Evolutionary conservation across 2,329 filamentous ascomycete genomes (phyloP).

Genomic region (Cercospora canescens): DNA sequence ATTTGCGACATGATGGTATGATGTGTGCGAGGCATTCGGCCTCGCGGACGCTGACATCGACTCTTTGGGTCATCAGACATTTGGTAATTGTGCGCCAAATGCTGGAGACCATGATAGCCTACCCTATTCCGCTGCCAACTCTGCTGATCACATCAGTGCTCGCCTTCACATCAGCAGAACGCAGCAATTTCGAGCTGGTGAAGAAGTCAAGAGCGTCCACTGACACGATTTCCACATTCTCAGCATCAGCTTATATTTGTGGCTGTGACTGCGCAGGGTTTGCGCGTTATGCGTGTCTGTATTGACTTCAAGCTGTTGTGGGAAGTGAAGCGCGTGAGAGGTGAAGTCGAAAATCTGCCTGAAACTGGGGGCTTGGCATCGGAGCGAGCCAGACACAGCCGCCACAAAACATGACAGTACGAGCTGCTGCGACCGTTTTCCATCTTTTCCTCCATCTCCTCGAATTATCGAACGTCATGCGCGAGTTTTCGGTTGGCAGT

Average conservation of each 20-base stretch:
- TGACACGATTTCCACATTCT: background rate
- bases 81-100: background rate
- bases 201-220: background rate
- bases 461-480: too few relatives aligned
- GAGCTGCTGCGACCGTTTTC: too few relatives aligned
- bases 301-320: background rate
- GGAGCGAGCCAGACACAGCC: background rate
- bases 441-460: too few relatives aligned
- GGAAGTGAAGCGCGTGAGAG: background rate
- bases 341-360: background rate
- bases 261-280: too few relatives aligned
- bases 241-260: too few relatives aligned
- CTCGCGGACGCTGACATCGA: background rate
- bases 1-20: background rate
- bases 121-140: background rate
- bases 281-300: background rate
- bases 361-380: background rate
- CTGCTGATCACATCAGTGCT: background rate
- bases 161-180: background rate
- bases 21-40: conserved; percentile 5
- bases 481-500: too few relatives aligned
- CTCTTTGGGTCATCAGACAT: background rate
- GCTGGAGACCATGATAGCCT: background rate
- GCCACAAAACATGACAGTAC: too few relatives aligned
- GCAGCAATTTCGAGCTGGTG: background rate